These are phyloP conservation scores for Microbotryum saponariae DNA, from an alignment of 1,284 basidiomycete species.

Conservation along the genomic window DNA sequence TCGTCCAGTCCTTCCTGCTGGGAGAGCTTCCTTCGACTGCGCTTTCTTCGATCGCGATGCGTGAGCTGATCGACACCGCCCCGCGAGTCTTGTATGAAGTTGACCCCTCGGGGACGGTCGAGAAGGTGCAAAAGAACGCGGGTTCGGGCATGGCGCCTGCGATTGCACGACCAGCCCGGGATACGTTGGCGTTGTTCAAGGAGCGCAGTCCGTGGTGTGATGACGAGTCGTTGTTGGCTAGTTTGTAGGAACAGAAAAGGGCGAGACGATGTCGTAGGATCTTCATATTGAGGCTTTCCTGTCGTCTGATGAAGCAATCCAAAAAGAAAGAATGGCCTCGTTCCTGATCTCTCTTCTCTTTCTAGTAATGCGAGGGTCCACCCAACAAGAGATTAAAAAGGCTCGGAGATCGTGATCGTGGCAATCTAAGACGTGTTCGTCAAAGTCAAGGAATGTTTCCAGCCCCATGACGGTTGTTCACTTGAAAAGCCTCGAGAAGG, in stretches of 20 bases:
- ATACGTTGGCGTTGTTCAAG: conserved; percentile 69
- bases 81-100: conserved; percentile 61
- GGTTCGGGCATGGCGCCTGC: conserved; percentile 47
- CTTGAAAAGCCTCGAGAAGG: conserved; percentile 21
- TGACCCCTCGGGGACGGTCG: conserved; percentile 53
- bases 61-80: conserved; percentile 52
- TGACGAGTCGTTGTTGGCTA: conserved; percentile 32
- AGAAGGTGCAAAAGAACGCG: conserved; percentile 65
- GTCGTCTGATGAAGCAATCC: no score
- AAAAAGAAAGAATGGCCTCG: no score
- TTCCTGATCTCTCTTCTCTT: no score
- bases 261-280: no score
- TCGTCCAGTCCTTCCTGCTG: conserved; percentile 63
- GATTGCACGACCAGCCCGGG: conserved; percentile 74
- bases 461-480: not conserved
- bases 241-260: conserved; percentile 9
- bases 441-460: no score
- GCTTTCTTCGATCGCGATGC: conserved; percentile 58
- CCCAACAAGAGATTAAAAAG: no score
- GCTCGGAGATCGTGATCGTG: no score
- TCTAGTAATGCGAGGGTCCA: no score
- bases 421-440: no score
- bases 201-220: conserved; percentile 37
- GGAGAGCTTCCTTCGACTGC: conserved; percentile 57
- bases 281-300: no score